phyloP scores from a whole-genome alignment of 768 basidiomycete species.

The Strobilomyces confusus region DNA sequence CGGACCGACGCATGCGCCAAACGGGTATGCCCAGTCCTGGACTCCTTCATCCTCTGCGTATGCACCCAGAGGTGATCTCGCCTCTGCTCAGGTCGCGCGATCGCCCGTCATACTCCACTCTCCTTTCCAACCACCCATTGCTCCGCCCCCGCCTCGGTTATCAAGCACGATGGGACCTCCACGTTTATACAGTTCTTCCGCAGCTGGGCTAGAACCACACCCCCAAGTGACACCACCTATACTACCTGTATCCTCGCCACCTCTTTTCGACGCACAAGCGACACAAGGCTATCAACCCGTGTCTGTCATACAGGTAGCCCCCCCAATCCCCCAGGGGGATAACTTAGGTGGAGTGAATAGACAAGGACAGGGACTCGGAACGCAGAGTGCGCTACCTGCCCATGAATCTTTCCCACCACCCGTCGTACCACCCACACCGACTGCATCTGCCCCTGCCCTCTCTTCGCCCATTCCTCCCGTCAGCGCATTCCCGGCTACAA shows the following conservation, averaged over 20 bases:
- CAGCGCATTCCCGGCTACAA: constrained; percentile 12
- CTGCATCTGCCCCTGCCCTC: constrained; percentile 10
- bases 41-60: constrained; percentile 19
- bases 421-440: constrained; percentile 14
- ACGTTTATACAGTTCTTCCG: constrained; percentile 9
- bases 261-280: constrained; percentile 7
- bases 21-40: constrained; percentile 32
- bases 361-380: constrained; percentile 15
- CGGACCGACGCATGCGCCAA: constrained; percentile 18
- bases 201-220: constrained; percentile 11
- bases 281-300: constrained; percentile 19
- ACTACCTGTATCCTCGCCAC: constrained; percentile 1
- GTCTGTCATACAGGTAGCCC: constrained; percentile 16
- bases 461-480: constrained; percentile 19
- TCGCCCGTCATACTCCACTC: constrained; percentile 27
- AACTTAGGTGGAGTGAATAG: constrained; percentile 5
- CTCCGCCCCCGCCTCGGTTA: constrained; percentile 19
- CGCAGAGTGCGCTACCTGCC: neutral
- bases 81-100: constrained; percentile 25
- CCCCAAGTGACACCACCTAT: constrained; percentile 12
- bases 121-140: constrained; percentile 28
- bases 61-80: constrained; percentile 15
- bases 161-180: constrained; percentile 11
- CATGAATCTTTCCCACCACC: constrained; percentile 17
- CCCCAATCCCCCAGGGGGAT: constrained; percentile 4